Evolutionary conservation across 2,329 filamentous ascomycete species (phyloP).

Genomic region (Ascochyta fabae): DNA sequence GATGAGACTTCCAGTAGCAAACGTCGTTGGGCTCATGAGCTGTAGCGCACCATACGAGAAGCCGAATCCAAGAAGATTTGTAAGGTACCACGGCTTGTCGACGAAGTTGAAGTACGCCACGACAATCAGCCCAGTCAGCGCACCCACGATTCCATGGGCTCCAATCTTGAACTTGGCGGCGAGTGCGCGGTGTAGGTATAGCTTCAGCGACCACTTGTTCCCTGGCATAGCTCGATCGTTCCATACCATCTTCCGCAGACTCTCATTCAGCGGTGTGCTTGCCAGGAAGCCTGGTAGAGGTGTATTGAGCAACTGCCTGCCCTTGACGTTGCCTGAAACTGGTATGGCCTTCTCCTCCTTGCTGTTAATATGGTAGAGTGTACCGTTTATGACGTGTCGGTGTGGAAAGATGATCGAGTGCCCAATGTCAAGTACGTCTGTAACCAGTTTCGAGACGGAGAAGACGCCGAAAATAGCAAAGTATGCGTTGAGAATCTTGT

Average conservation of each 20-base stretch:
- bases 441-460: constrained; percentile 74
- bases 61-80: constrained; percentile 85
- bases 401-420: constrained; percentile 75
- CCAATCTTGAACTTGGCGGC: constrained; percentile 60
- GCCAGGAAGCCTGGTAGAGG: constrained; percentile 61
- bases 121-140: constrained; percentile 61
- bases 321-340: constrained; percentile 37
- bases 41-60: constrained; percentile 85
- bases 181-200: constrained; percentile 61
- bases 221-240: constrained; percentile 54
- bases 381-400: constrained; percentile 64
- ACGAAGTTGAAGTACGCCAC: constrained; percentile 70
- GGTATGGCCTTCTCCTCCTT: constrained; percentile 42
- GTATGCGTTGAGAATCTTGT: constrained; percentile 82
- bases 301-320: constrained; percentile 41
- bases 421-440: constrained; percentile 71
- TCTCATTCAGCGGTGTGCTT: constrained; percentile 53
- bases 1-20: constrained; percentile 79
- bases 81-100: constrained; percentile 71
- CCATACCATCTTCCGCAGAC: constrained; percentile 55
- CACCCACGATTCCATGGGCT: constrained; percentile 61
- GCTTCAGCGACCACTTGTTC: constrained; percentile 59
- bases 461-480: constrained; percentile 82
- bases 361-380: constrained; percentile 57
- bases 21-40: constrained; percentile 87